Percentiles rank a stretch among this genome's conserved stretches.
phyloP scores from a whole-genome alignment of 306 rosid species.

The Prunus armeniaca region DNA sequence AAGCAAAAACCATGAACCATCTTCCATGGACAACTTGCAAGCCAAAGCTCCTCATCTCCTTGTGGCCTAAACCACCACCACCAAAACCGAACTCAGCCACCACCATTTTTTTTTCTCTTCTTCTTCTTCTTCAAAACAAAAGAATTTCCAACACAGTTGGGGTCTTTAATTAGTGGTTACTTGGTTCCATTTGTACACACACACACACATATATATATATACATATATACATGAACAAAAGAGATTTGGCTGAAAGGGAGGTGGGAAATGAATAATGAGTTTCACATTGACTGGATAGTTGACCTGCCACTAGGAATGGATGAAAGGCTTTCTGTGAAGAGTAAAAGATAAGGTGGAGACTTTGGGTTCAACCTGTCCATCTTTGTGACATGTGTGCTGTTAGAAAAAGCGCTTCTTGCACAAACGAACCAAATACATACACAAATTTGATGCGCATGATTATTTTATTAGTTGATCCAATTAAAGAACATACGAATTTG shows the following conservation, averaged over 20 bases:
- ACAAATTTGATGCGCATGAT: neutral
- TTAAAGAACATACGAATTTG: no score
- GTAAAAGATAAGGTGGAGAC: neutral
- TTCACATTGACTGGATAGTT: conserved; percentile 2
- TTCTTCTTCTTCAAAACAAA: neutral
- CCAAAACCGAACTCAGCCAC: conserved; percentile 1
- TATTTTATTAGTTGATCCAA: no score
- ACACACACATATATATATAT: neutral
- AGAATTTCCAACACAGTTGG: neutral
- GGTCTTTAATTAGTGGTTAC: neutral
- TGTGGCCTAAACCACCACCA: conserved; percentile 6
- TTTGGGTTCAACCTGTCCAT: neutral
- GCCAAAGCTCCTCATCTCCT: conserved; percentile 18
- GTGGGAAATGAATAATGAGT: neutral
- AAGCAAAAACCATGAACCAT: conserved; percentile 72
- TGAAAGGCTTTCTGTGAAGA: neutral
- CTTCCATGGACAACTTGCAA: conserved; percentile 46
- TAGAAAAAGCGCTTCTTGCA: neutral
- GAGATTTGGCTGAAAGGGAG: neutral
- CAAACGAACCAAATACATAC: neutral
- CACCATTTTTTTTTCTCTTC: conserved; percentile 19
- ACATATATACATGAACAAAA: no score
- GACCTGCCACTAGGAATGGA: neutral
- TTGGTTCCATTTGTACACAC: neutral
- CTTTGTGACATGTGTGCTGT: neutral